Base-by-base conservation (phyloP, 129 eudicot genomes). In the Deinandra increscens region DNA sequence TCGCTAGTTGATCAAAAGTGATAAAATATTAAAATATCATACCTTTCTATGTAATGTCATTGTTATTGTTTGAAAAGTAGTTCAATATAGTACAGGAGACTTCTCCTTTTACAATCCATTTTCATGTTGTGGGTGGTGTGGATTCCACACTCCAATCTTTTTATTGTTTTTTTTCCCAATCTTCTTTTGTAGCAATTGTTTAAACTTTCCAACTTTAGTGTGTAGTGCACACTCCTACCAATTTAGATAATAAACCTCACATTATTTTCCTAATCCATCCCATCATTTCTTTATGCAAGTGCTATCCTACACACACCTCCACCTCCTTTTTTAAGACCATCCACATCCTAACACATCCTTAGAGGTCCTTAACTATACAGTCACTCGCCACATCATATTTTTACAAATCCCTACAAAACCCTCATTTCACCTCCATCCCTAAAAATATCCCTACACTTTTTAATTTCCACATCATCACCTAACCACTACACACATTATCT, bases 131-230 rank as follows among this genome's bases (percentile, higher is more conserved):
- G 49, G 73, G 67, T 72, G 43, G 68, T 59, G 43, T 71, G 60
- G 69, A 60, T 72, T 56, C 59, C 69, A 72, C 69, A 71, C 76
- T 26, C 20, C 69, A 17, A 31, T 44, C n/a, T 9, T 58, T 72
- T 59, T 29, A n/a, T 22, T 54, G 61, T 36, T 20, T 22, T 15
- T 20, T 54, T 54, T 26, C 36, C 22, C 61, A 54, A 22, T 54
- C 34, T 14, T 22, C 60, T 22, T 20, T 54, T 20, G 22, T 22
- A 54, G 14, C 11, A 17, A 22, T 54, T 20, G 33, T 9, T 26
- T 26, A 56, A 29, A 56, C 38, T 56, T 56, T 56, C 38, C 63
- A 56, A 11, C 63, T 56, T 29, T 56, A 29, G 39, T 56, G 63
- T 26, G 63, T 56, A 56, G 38, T 26, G 38, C 63, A 56, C 63